Conservation (phyloP, 202 grass and related monocot species). For the Elaeis oleifera region DNA sequence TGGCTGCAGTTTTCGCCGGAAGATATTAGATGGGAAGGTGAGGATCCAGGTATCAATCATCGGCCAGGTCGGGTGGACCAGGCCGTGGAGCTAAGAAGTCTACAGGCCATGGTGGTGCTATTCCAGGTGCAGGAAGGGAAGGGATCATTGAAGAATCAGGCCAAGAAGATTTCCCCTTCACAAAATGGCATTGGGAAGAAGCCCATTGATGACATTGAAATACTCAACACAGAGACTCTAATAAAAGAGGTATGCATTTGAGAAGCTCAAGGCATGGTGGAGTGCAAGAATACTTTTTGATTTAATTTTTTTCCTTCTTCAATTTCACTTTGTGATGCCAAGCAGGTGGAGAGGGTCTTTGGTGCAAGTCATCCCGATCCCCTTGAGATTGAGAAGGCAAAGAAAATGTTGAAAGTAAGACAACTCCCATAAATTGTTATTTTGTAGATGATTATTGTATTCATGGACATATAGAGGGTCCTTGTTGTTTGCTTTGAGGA, state of each 20-base stretch:
- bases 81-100: constrained; percentile 10
- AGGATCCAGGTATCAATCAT: constrained; percentile 22
- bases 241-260: constrained; percentile 22
- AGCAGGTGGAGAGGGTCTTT: constrained; percentile 29
- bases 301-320: no score
- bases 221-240: constrained; percentile 17
- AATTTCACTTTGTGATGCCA: not conserved
- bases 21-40: constrained; percentile 25
- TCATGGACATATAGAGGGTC: not conserved
- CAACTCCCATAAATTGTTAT: not conserved
- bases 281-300: no score
- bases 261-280: no score
- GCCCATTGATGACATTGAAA: constrained; percentile 14
- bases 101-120: constrained; percentile 2
- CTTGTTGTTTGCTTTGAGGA: no score
- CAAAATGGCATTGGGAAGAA: constrained; percentile 26
- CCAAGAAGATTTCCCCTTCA: constrained; percentile 12
- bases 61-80: constrained; percentile 12
- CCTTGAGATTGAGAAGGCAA: constrained; percentile 20
- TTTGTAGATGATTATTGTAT: not conserved
- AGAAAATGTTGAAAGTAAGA: constrained; percentile 25
- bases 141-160: constrained; percentile 21
- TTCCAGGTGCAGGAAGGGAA: constrained; percentile 14
- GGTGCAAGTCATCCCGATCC: constrained; percentile 19
- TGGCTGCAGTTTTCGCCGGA: constrained; percentile 19